Evolutionary conservation across 306 rosid genomes (phyloP), one percentile per base, ranked within the genome.

Genomic region (Ochetophila trinervis): DNA sequence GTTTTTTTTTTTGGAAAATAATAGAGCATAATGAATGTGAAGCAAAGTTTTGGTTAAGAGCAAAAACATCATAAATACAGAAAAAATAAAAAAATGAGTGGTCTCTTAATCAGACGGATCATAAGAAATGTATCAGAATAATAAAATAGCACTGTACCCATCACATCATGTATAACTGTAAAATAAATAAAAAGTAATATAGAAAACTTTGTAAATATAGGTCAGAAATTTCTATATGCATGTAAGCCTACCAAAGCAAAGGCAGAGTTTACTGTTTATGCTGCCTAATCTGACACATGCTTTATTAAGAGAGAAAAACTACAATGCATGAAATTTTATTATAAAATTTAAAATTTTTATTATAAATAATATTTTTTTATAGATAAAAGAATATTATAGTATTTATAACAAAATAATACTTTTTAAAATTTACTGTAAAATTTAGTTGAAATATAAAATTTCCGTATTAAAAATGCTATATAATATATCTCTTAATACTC

Each of bases 71-170:
- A 53, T 68, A 58, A 82, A 81, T 76, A 61, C 77, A 36, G n/a
- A 48, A 40, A 9, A 21, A 19, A 53, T 36, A 36, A 19, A 20
- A 60, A 17, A 57, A 55, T 49, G 27, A 35, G 79, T 73, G 84
- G 86, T 78, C 82, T 86, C 76, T 52, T 45, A 36, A 81, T 77
- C 74, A 13, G 51, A 72, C 71, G 72, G 79, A 72, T 72, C 55
- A 21, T 60, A 77, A 51, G 66, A 54, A 61, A 71, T 74, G 62
- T 69, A 65, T 32, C 77, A 78, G 14, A 57, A 62, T 40, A 5
- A 57, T 69, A 55, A 61, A 55, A 68, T 66, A 51, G 45, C 50
- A 72, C 68, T 76, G 63, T 20, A 22, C 75, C 77, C 21, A 78
- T 80, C 83, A 72, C 77, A 74, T 79, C 82, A 62, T 42, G 22